Percentiles rank a stretch among this genome's conserved stretches.
These are phyloP conservation scores for Aegilops tauschii DNA, from an alignment of 176 grass and related monocot genomes.

Conservation along the genomic window DNA sequence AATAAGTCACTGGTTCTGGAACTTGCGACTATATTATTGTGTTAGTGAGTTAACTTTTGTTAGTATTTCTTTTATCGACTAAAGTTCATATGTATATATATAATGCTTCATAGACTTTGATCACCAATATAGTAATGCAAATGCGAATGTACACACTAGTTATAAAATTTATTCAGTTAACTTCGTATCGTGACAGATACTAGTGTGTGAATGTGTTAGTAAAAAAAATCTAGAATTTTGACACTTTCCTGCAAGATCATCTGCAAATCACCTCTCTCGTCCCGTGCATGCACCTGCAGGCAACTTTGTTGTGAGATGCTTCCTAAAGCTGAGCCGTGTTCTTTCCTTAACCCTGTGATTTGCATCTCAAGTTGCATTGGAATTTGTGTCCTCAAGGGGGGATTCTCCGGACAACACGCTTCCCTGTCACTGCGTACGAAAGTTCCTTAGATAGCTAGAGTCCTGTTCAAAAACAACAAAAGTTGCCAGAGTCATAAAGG, in stretches of 20 bases:
- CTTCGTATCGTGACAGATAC: too few species aligned
- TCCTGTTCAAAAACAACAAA: too few species aligned
- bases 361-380: background rate
- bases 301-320: background rate
- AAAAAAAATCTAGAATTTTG: background rate
- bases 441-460: background rate
- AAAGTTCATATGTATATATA: too few species aligned
- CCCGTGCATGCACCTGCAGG: background rate
- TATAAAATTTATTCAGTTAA: too few species aligned
- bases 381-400: background rate
- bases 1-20: too few species aligned
- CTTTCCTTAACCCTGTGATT: slow-evolving; percentile 2
- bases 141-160: too few species aligned
- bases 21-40: too few species aligned
- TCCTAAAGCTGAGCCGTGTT: background rate
- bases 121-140: too few species aligned
- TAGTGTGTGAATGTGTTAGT: too few species aligned
- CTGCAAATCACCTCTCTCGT: background rate
- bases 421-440: background rate
- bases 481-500: background rate
- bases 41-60: too few species aligned
- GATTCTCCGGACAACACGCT: background rate
- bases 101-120: too few species aligned
- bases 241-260: background rate
- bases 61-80: too few species aligned